Evolutionary conservation across 2,329 filamentous ascomycete species (phyloP).

Genomic region (Fusarium mexicanum): DNA sequence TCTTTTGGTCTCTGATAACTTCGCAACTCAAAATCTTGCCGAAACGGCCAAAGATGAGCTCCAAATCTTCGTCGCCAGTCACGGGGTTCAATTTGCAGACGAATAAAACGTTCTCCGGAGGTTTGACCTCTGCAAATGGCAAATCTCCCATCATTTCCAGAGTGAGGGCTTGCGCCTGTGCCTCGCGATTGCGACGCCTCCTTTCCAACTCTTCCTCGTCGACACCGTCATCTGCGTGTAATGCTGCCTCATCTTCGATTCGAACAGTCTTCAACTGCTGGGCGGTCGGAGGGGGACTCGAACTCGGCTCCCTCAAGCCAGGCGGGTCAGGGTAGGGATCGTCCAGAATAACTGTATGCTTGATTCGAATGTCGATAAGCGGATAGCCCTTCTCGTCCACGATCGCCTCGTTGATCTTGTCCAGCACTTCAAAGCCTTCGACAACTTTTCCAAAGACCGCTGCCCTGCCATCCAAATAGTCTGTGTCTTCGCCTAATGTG

Average conservation of each 20-base stretch:
- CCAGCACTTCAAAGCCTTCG: slow-evolving; percentile 92
- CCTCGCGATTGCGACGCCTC: slow-evolving; percentile 85
- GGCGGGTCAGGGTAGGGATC: slow-evolving; percentile 89
- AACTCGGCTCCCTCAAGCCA: slow-evolving; percentile 78
- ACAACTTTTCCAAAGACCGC: slow-evolving; percentile 95
- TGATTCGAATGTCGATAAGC: slow-evolving; percentile 92
- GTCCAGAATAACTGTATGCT: slow-evolving; percentile 91
- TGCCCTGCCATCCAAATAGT: slow-evolving; percentile 92
- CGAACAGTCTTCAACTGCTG: slow-evolving; percentile 90
- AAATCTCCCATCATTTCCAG: slow-evolving; percentile 98
- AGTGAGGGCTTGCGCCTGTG: slow-evolving; percentile 91
- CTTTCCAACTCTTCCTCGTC: slow-evolving; percentile 86
- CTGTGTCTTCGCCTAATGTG: slow-evolving; percentile 87
- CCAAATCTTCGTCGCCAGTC: slow-evolving; percentile 91
- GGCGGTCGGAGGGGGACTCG: slow-evolving; percentile 82
- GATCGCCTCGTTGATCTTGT: slow-evolving; percentile 92
- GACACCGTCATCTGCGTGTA: slow-evolving; percentile 74
- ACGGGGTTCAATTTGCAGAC: slow-evolving; percentile 99
- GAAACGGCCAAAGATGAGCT: slow-evolving; percentile 96
- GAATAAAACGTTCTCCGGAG: slow-evolving; percentile 96
- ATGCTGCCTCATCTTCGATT: slow-evolving; percentile 87
- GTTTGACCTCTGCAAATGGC: slow-evolving; percentile 96
- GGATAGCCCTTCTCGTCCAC: slow-evolving; percentile 87
- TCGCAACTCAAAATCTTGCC: slow-evolving; percentile 95
- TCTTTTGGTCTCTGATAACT: slow-evolving; percentile 92